These are phyloP conservation scores for Ceratobasidium sp. DNA, from an alignment of 1,284 basidiomycete genomes.

Conservation along the genomic window DNA sequence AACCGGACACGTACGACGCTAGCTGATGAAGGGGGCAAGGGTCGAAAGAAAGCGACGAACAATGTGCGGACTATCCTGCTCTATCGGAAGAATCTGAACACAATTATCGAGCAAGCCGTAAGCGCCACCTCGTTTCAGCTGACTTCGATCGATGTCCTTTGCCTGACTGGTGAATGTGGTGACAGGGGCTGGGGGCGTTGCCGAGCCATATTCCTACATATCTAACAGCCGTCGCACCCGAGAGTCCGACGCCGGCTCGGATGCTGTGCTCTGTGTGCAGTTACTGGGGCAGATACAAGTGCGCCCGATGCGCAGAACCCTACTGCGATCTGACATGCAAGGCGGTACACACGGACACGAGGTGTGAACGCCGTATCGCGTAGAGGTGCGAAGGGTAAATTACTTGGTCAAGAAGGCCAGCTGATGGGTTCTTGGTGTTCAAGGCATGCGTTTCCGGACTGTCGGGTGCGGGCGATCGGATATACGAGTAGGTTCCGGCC, in stretches of 20 bases:
- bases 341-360: constrained; percentile 64
- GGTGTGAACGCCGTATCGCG: constrained; percentile 56
- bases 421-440: neutral
- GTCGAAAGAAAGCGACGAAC: constrained; percentile 74
- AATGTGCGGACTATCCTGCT: constrained; percentile 76
- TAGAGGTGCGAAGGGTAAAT: constrained; percentile 25
- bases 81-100: constrained; percentile 76
- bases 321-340: constrained; percentile 67
- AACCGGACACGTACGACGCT: constrained; percentile 69
- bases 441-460: neutral
- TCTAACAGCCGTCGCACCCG: constrained; percentile 61
- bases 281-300: constrained; percentile 70
- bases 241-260: constrained; percentile 59
- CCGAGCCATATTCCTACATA: constrained; percentile 63
- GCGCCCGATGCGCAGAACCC: constrained; percentile 63
- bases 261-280: constrained; percentile 71
- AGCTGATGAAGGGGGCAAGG: constrained; percentile 66
- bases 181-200: constrained; percentile 65
- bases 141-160: neutral
- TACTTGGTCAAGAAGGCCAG: neutral
- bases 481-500: neutral
- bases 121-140: constrained; percentile 46
- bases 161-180: neutral
- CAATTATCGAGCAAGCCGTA: constrained; percentile 80
- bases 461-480: neutral